Conservation (phyloP, 352 stramenopile genomes). For the Phytophthora citrophthora region DNA sequence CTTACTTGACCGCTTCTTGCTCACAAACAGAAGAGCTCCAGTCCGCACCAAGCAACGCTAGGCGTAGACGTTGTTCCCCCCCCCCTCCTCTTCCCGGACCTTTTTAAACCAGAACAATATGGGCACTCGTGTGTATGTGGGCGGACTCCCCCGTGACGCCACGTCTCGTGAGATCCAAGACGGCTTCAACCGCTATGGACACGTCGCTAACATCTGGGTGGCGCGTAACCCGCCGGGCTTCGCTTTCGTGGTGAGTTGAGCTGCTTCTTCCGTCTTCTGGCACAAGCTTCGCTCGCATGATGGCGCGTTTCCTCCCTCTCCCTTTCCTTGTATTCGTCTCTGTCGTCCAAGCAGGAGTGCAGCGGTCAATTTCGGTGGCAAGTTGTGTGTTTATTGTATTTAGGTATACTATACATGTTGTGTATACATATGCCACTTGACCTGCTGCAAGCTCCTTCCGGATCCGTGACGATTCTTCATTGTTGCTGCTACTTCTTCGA, state of each 20-base stretch:
- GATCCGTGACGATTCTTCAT: conserved; percentile 15
- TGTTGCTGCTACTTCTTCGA: conserved; percentile 2
- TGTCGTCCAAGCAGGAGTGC: conserved; percentile 7
- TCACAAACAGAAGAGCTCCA: conserved; percentile 35
- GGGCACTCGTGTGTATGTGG: conserved; percentile 86
- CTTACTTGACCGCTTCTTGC: neutral
- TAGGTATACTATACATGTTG: conserved; percentile 15
- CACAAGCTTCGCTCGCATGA: conserved; percentile 36
- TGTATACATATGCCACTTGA: conserved; percentile 13
- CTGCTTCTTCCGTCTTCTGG: conserved; percentile 24
- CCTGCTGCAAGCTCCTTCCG: conserved; percentile 1
- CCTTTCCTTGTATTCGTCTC: conserved; percentile 11
- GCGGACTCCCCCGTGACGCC: conserved; percentile 79
- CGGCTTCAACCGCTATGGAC: conserved; percentile 82
- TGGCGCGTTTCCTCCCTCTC: conserved; percentile 33
- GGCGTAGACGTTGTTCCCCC: conserved; percentile 4
- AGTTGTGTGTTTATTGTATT: conserved; percentile 28
- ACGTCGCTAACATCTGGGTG: conserved; percentile 90
- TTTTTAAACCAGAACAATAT: conserved; percentile 44
- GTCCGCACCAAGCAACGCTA: conserved; percentile 26
- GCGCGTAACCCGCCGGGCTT: conserved; percentile 88
- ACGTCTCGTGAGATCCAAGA: conserved; percentile 86
- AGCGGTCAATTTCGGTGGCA: conserved; percentile 18
- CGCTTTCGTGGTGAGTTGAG: conserved; percentile 89
- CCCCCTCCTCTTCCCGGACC: conserved; percentile 10